Percentiles rank a stretch among this genome's conserved stretches.
These are phyloP conservation scores for Stephania yunnanensis DNA, from an alignment of 164 flowering plant species.

Conservation along the genomic window DNA sequence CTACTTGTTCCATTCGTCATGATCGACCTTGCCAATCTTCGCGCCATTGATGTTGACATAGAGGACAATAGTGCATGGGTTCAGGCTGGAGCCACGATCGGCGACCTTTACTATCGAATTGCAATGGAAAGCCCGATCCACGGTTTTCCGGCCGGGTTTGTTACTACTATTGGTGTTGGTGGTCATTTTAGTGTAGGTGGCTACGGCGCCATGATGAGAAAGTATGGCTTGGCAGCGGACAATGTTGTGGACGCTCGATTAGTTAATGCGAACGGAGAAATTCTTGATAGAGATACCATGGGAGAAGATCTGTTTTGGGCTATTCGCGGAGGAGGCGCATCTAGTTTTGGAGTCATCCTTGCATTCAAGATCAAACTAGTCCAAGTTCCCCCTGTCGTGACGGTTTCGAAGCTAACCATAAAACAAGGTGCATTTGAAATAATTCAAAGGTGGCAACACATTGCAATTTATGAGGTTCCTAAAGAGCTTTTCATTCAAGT, in stretches of 20 bases:
- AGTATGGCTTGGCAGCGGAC: constrained; percentile 39
- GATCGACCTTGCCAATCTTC: constrained; percentile 17
- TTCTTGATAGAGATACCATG: constrained; percentile 22
- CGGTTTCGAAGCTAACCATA: constrained; percentile 26
- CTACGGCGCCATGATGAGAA: constrained; percentile 38
- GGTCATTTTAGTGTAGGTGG: constrained; percentile 17
- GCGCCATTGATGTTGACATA: constrained; percentile 18
- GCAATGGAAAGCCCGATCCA: constrained; percentile 26
- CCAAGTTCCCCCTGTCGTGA: constrained; percentile 25
- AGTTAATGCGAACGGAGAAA: constrained; percentile 30
- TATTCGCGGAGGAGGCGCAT: too few species aligned
- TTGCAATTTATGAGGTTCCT: constrained; percentile 18
- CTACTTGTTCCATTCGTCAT: background rate
- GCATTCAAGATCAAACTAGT: constrained; percentile 36
- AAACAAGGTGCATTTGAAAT: constrained; percentile 19
- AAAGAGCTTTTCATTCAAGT: constrained; percentile 11
- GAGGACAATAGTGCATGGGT: constrained; percentile 32
- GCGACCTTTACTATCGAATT: constrained; percentile 32
- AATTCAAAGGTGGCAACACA: constrained; percentile 31
- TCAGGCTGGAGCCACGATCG: constrained; percentile 37
- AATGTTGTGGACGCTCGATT: constrained; percentile 37
- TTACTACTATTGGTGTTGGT: constrained; percentile 41
- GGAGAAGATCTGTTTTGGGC: background rate
- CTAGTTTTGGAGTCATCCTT: constrained; percentile 27
- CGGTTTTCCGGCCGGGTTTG: constrained; percentile 41